These are phyloP conservation scores for Colletotrichum tanaceti DNA, from an alignment of 2,329 filamentous ascomycete species.

Conservation along the genomic window DNA sequence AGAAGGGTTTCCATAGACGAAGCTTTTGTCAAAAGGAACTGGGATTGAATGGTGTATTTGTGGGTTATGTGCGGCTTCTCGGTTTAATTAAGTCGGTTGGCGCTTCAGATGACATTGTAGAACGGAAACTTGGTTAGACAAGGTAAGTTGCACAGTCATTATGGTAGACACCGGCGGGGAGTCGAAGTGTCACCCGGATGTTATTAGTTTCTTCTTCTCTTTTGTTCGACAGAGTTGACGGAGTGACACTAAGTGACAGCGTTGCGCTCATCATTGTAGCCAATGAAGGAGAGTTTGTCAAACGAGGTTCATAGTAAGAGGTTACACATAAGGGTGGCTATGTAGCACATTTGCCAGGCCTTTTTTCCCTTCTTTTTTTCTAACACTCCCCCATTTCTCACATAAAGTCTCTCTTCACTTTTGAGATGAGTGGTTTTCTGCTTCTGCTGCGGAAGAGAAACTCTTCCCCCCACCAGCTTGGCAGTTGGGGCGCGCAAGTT, in stretches of 20 bases:
- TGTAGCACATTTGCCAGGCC: too few species aligned
- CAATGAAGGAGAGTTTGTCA: not conserved
- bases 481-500: not conserved
- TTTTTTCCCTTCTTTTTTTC: too few species aligned
- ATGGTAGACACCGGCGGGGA: not conserved
- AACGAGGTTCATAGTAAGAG: not conserved
- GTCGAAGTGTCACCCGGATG: too few species aligned
- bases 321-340: too few species aligned
- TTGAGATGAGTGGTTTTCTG: not conserved
- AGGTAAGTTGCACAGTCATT: too few species aligned
- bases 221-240: not conserved
- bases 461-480: too few species aligned
- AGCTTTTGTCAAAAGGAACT: not conserved
- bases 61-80: not conserved
- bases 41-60: not conserved
- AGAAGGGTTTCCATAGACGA: not conserved
- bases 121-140: too few species aligned
- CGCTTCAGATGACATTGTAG: not conserved
- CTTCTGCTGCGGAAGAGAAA: not conserved
- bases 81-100: not conserved
- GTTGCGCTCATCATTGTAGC: not conserved
- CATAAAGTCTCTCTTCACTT: not conserved
- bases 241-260: not conserved
- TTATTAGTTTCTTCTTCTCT: too few species aligned
- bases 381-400: too few species aligned